These are phyloP conservation scores for Clonostachys rhizophaga DNA, from an alignment of 2,329 filamentous ascomycete genomes.

Conservation along the genomic window DNA sequence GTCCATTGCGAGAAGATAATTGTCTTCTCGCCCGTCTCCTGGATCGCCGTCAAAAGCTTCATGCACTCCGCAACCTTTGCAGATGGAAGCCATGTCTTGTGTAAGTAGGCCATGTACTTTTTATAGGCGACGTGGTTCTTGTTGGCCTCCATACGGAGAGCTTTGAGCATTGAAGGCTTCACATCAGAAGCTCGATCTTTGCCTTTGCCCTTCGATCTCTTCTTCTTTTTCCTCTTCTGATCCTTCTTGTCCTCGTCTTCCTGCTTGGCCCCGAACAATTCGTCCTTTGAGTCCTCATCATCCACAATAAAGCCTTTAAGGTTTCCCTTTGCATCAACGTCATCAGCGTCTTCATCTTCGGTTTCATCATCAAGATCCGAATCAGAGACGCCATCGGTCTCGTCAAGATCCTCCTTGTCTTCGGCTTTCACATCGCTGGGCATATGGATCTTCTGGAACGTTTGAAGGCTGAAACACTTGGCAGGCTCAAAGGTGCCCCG, in stretches of 20 bases:
- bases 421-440: constrained; percentile 38
- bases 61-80: constrained; percentile 80
- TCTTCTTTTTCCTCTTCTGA: constrained; percentile 20
- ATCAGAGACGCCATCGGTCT: constrained; percentile 23
- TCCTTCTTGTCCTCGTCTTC: constrained; percentile 6
- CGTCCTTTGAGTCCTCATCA: constrained; percentile 21
- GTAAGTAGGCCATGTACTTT: constrained; percentile 65
- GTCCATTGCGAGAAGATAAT: constrained; percentile 80
- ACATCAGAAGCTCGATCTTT: constrained; percentile 19
- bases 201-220: constrained; percentile 31
- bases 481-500: constrained; percentile 61
- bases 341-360: constrained; percentile 17
- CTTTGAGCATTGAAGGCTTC: constrained; percentile 52
- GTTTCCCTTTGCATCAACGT: constrained; percentile 23
- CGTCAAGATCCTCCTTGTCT: constrained; percentile 25
- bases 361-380: constrained; percentile 18
- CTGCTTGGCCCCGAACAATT: constrained; percentile 2
- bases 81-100: constrained; percentile 67
- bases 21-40: constrained; percentile 60
- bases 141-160: constrained; percentile 60
- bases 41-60: constrained; percentile 64
- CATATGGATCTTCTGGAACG: constrained; percentile 71
- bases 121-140: constrained; percentile 61
- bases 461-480: constrained; percentile 67
- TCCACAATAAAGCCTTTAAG: constrained; percentile 50